phyloP scores from a whole-genome alignment of 2,329 filamentous ascomycete species.

The Diaporthe ilicicola region DNA sequence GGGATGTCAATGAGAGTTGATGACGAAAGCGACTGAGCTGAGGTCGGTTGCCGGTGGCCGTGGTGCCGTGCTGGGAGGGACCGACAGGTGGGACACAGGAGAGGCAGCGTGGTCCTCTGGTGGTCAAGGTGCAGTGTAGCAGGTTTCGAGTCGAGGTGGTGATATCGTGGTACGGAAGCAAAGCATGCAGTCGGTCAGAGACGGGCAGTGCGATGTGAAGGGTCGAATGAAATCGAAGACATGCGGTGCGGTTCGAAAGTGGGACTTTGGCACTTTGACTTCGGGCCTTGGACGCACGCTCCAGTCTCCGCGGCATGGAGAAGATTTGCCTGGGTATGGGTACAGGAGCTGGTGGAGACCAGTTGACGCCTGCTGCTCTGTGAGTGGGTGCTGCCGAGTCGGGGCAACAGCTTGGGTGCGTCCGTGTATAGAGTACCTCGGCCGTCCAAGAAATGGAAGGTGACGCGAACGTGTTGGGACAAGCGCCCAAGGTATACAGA shows the following conservation, averaged over 20 bases:
- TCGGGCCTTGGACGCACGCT: conserved; percentile 6
- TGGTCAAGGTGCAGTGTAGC: too few species aligned
- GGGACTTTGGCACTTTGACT: conserved; percentile 18
- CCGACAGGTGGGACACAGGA: not conserved
- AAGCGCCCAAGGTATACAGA: not conserved
- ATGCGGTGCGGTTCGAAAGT: conserved; percentile 16
- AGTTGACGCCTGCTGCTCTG: not conserved
- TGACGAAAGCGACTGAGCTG: conserved; percentile 19
- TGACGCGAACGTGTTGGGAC: not conserved
- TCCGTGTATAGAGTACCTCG: not conserved
- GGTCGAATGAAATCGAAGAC: conserved; percentile 18
- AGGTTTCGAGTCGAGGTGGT: conserved; percentile 13
- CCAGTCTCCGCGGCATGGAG: conserved; percentile 11
- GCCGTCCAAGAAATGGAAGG: not conserved
- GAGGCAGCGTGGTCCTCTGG: not conserved
- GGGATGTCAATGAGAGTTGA: not conserved
- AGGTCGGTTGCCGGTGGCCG: not conserved
- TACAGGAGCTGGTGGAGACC: not conserved
- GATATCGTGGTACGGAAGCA: conserved; percentile 3
- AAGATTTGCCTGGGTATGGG: not conserved
- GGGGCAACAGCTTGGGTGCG: not conserved
- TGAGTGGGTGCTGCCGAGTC: not conserved
- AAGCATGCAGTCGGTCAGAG: conserved; percentile 5
- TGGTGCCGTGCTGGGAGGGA: not conserved
- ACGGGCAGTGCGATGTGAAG: conserved; percentile 5